Conservation (phyloP, 257 asterid species). For the Primulina eburnea region DNA sequence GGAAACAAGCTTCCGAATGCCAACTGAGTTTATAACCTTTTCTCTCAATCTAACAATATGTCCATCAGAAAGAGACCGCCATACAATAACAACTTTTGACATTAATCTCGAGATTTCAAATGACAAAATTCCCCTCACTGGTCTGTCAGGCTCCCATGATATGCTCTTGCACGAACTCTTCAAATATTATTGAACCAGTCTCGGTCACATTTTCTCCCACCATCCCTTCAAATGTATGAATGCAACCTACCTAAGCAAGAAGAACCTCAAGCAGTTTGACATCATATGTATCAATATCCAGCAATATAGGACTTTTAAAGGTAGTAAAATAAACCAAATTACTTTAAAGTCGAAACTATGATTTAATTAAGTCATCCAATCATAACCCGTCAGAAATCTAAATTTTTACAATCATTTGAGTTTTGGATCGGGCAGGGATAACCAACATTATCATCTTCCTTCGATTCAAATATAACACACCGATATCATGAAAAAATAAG, state of each 20-base stretch:
- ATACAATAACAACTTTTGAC: conserved; percentile 52
- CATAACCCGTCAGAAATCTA: neutral
- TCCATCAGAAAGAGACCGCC: conserved; percentile 57
- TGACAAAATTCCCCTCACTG: conserved; percentile 56
- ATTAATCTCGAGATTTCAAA: conserved; percentile 73
- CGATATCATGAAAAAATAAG: neutral
- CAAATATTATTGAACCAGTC: conserved; percentile 65
- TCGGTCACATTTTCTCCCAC: conserved; percentile 56
- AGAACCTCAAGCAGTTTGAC: conserved; percentile 30
- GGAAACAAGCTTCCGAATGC: conserved; percentile 66
- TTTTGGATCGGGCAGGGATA: neutral
- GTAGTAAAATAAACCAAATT: neutral
- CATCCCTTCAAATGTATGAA: conserved; percentile 37
- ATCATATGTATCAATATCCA: conserved; percentile 28
- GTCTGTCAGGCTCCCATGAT: conserved; percentile 50
- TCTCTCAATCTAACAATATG: conserved; percentile 56
- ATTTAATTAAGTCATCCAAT: neutral
- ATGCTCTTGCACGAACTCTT: conserved; percentile 54
- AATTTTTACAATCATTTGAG: neutral
- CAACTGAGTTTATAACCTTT: conserved; percentile 57
- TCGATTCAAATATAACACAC: neutral
- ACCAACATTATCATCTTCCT: neutral
- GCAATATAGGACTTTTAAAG: neutral
- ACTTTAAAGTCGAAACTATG: neutral
- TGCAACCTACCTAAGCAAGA: conserved; percentile 26